phyloP scores from a whole-genome alignment of 257 asterid species.

The Perilla frutescens region DNA sequence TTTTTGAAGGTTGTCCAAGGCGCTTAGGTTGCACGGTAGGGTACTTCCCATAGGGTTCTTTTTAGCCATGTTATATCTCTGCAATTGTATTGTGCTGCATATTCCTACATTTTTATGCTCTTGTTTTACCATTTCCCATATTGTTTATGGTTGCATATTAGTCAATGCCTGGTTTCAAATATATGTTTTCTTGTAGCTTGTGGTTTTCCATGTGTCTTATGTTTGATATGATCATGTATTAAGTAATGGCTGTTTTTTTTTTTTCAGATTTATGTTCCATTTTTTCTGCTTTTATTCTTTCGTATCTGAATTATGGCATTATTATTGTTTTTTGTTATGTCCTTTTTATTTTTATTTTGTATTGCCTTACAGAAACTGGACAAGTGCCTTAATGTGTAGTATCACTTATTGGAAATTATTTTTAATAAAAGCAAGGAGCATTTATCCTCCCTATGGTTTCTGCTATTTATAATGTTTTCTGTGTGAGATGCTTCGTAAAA shows the following conservation, averaged over 20 bases:
- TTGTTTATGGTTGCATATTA: neutral
- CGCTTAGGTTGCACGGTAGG: conserved; percentile 98
- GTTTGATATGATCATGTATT: neutral
- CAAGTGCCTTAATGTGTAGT: too few species aligned
- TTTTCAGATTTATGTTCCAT: neutral
- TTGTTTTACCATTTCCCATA: neutral
- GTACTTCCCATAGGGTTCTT: neutral
- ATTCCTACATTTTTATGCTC: neutral
- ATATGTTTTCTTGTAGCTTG: neutral
- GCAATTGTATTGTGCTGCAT: neutral
- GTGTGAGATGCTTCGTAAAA: neutral
- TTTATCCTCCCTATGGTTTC: neutral
- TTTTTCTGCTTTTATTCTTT: neutral
- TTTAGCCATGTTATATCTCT: neutral
- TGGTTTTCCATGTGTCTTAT: neutral
- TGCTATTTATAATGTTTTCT: neutral
- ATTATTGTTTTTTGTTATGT: neutral
- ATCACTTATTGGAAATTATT: too few species aligned
- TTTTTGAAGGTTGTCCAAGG: conserved; percentile 93
- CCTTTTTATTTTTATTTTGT: neutral
- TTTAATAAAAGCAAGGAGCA: too few species aligned
- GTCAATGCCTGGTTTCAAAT: neutral
- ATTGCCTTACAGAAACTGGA: too few species aligned
- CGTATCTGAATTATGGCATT: neutral
- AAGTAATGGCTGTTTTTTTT: neutral